Evolutionary conservation across 2,329 filamentous ascomycete genomes (phyloP), one percentile per base, ranked within the genome.

Genomic region (Botrytis cinerea): DNA sequence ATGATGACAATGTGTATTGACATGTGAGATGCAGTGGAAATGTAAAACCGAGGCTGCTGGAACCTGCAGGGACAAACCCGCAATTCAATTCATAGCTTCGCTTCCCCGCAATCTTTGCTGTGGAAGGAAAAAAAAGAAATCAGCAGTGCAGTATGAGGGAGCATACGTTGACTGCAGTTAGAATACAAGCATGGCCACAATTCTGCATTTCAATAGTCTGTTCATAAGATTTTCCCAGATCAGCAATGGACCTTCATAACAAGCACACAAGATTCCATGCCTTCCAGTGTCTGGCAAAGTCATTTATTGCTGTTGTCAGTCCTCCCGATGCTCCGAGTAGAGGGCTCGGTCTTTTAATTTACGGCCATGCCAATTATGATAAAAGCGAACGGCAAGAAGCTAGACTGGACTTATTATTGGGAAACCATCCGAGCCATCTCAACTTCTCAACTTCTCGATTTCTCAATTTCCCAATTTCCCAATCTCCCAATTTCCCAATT

Each of bases 21-120:
- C 71, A 72, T 72, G 71, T 72, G 71, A 72, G 51, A 54, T 46
- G 61, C 25, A 45, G n/a, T 7, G 45, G 62, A 51, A 46, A 45
- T 35, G 51, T 57, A 51, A 60, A 60, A 72, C 71, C 71, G 71
- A 72, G 71, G 71, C 62, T 71, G 60, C 69, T 59, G 51, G 62
- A 46, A 59, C 43, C 40, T 68, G 38, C 70, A 60, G 62, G 45
- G 60, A 71, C 70, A 57, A 60, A 51, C 63, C 59, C 40, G 71
- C 71, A 71, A 46, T 68, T 46, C 71, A 64, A 46, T 68, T 46
- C 48, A 8, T 32, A 64, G 28, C 59, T 70, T 71, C 69, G 69
- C 69, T 71, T 69, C 71, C 71, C 71, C 71, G 71, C 71, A 72
- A 69, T 60, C 40, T 16, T 45, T 64, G 28, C 28, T 28, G 28